Conservation (phyloP, 805 yeast genomes). For the Wickerhamomyces ciferrii region DNA sequence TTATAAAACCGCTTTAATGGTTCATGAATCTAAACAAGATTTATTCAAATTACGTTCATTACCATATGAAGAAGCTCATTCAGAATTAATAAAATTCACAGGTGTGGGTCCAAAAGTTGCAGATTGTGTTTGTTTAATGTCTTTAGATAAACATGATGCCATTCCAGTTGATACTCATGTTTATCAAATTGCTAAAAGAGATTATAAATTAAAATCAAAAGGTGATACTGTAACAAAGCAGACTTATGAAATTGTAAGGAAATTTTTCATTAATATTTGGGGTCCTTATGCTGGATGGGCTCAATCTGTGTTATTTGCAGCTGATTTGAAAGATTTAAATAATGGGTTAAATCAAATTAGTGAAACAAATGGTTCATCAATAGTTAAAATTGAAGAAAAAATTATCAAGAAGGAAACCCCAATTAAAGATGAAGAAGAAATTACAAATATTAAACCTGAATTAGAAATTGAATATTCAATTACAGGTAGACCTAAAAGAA, state of each 20-base stretch:
- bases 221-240: conserved; percentile 24
- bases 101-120: conserved; percentile 99
- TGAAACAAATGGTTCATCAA: conserved; percentile 19
- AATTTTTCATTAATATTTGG: conserved; percentile 63
- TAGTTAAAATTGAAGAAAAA: conserved; percentile 11
- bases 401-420: conserved; percentile 3
- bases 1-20: conserved; percentile 59
- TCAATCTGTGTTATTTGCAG: conserved; percentile 87
- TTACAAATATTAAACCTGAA: conserved; percentile 8
- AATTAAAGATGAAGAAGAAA: conserved; percentile 2
- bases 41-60: conserved; percentile 36
- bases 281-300: conserved; percentile 98
- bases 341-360: conserved; percentile 49
- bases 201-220: conserved; percentile 51
- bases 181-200: conserved; percentile 80
- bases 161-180: conserved; percentile 98
- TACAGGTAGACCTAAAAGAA: conserved; percentile 24
- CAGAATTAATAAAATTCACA: conserved; percentile 53
- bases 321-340: conserved; percentile 68
- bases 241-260: conserved; percentile 41
- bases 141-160: conserved; percentile 75
- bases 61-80: conserved; percentile 48
- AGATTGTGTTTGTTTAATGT: conserved; percentile 92
- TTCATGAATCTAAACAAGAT: conserved; percentile 30
- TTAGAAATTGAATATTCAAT: conserved; percentile 18